Evolutionary conservation across 169 alveolate species (phyloP), one percentile per base, ranked within the genome.

Genomic region (Cryptosporidium sp.): DNA sequence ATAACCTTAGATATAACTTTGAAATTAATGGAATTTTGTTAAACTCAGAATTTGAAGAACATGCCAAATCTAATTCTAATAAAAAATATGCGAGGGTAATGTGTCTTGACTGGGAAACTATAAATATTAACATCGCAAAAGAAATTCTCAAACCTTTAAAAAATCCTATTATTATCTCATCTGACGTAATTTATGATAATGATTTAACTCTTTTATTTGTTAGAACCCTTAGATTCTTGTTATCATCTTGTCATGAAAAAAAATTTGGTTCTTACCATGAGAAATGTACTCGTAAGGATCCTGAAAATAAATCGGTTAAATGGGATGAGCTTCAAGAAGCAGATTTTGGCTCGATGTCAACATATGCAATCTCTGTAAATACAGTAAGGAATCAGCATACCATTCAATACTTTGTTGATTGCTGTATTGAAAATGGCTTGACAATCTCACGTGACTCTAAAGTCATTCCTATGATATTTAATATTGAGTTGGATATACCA

Each of bases 51-150:
- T 62, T 10, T 6, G 58, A n/a, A 70, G 60, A 23, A 29, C 10
- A 37, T 12, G 8, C 14, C 31, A 16, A 68, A 37, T 31, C 14
- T 44, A 39, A 5, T 26, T 23, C 21, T 29, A 18, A 37, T 23
- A 14, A 45, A 45, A 37, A 23, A 44, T 44, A 2, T 39, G 73
- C 65, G n/a, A 62, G 51, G 26, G 62, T 65, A 18, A 58, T 44
- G 56, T 80, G 75, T 39, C 68, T 80, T 3, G 89, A 80, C 45
- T 80, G 89, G 89, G 89, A 80, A 65, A 80, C 80, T 18, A 42
- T 44, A 3, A 48, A 80, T 48, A 42, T 21, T 6, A 23, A 33
- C 33, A 58, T 80, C 12, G 31, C 89, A n/a, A 61, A 26, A 14
- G 68, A 80, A 62, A 18, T 80, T 12, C 26, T 80, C 6, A 80